These are phyloP conservation scores for Trapa bicornis DNA, from an alignment of 345 rosid genomes.

Conservation along the genomic window DNA sequence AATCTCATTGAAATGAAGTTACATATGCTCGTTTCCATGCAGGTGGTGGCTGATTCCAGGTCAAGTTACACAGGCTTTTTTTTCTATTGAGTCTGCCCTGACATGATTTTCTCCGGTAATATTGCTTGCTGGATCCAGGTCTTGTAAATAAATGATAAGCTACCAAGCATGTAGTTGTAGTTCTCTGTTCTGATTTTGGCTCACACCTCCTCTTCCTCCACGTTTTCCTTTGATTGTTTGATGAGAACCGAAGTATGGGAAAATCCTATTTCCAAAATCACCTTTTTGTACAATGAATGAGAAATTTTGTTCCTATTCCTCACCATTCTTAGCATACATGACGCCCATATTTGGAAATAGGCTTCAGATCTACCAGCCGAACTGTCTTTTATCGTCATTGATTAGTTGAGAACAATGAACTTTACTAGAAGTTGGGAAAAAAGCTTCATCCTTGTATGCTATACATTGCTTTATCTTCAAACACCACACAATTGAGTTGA, in stretches of 20 bases:
- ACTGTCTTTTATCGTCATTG: no score
- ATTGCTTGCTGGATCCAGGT: background rate
- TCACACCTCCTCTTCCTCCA: background rate
- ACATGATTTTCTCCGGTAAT: slow-evolving; percentile 3
- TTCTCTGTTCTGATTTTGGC: background rate
- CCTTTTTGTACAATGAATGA: background rate
- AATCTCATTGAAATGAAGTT: background rate
- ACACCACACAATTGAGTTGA: no score
- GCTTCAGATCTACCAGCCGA: no score
- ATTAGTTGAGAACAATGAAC: no score
- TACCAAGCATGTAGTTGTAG: no score
- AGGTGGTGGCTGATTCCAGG: slow-evolving; percentile 28
- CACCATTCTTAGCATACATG: no score
- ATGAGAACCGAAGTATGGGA: slow-evolving; percentile 2
- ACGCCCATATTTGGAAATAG: no score
- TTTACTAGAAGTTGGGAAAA: no score
- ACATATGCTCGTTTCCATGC: slow-evolving; percentile 8
- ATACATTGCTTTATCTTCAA: no score
- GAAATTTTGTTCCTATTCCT: background rate
- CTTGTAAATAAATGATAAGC: background rate
- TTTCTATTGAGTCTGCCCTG: slow-evolving; percentile 1
- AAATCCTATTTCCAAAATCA: background rate
- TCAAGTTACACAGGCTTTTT: background rate
- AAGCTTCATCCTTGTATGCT: no score
- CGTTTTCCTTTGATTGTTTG: background rate